These are phyloP conservation scores for Inga oerstediana DNA, from an alignment of 306 rosid genomes.

Conservation along the genomic window DNA sequence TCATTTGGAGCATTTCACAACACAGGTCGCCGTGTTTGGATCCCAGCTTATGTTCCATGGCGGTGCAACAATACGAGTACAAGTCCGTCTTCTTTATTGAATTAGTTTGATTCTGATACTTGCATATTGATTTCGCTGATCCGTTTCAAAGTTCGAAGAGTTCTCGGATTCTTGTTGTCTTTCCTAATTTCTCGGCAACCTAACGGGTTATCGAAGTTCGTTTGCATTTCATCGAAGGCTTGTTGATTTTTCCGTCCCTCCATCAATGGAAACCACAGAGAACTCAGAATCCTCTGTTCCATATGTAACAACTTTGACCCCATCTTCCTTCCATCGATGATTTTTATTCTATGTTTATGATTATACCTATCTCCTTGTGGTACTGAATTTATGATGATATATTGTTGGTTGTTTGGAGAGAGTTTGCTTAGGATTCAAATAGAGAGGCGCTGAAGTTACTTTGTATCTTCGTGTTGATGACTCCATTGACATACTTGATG, in stretches of 20 bases:
- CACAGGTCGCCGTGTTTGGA: background rate
- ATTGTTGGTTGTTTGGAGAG: background rate
- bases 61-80: slow-evolving; percentile 22
- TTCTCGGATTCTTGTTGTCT: background rate
- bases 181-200: slow-evolving; percentile 3
- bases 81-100: background rate
- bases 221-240: slow-evolving; percentile 7
- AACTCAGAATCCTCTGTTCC: slow-evolving; percentile 43
- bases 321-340: slow-evolving; percentile 3
- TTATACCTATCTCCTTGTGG: background rate
- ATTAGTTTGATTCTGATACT: background rate
- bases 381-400: background rate
- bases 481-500: background rate
- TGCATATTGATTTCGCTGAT: slow-evolving; percentile 2
- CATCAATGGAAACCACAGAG: slow-evolving; percentile 49
- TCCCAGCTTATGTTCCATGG: too few relatives aligned
- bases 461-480: background rate
- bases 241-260: slow-evolving; percentile 24
- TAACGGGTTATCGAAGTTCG: slow-evolving; percentile 7
- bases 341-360: background rate
- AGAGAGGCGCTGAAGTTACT: background rate
- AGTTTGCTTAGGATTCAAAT: background rate
- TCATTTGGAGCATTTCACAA: background rate
- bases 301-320: slow-evolving; percentile 32
- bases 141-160: background rate